phyloP scores from a whole-genome alignment of 2,329 filamentous ascomycete genomes.

The Furcasterigmium sp. region DNA sequence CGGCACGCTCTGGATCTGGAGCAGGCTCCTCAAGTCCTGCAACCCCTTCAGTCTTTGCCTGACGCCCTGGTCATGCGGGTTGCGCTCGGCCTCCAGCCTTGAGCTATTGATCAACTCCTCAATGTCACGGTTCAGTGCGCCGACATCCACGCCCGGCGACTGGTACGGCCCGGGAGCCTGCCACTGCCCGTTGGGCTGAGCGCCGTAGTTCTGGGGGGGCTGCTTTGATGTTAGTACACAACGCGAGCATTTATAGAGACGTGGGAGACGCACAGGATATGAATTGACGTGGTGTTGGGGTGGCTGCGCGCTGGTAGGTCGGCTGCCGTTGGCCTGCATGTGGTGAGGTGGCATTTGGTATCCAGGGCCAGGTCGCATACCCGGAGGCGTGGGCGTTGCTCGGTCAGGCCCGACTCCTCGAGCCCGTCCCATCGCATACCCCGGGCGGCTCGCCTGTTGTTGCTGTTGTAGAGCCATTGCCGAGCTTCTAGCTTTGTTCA shows the following conservation, averaged over 20 bases:
- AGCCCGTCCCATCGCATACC: slow-evolving; percentile 4
- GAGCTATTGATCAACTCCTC: slow-evolving; percentile 69
- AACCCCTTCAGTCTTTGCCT: slow-evolving; percentile 79
- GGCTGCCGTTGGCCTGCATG: slow-evolving; percentile 24
- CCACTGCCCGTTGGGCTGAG: background rate
- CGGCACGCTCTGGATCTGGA: slow-evolving; percentile 73
- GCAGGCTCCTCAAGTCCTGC: slow-evolving; percentile 74
- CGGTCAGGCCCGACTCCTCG: slow-evolving; percentile 49
- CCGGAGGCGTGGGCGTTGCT: slow-evolving; percentile 70
- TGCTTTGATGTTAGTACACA: background rate
- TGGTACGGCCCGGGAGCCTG: background rate
- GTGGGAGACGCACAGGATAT: slow-evolving; percentile 3
- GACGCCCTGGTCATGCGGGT: slow-evolving; percentile 69
- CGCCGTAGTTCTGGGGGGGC: slow-evolving; percentile 2
- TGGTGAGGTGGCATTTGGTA: slow-evolving; percentile 31
- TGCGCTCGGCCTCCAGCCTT: slow-evolving; percentile 68
- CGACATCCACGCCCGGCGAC: slow-evolving; percentile 19
- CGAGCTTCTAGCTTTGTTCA: slow-evolving; percentile 72
- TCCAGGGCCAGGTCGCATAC: slow-evolving; percentile 28
- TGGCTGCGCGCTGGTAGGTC: slow-evolving; percentile 12
- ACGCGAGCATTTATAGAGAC: background rate
- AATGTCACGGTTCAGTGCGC: slow-evolving; percentile 78
- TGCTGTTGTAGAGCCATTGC: slow-evolving; percentile 48
- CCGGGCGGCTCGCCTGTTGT: slow-evolving; percentile 29
- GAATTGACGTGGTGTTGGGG: slow-evolving; percentile 2